Evolutionary conservation across 2,329 filamentous ascomycete genomes (phyloP), one percentile per base, ranked within the genome.

Genomic region (Lomentospora prolificans): DNA sequence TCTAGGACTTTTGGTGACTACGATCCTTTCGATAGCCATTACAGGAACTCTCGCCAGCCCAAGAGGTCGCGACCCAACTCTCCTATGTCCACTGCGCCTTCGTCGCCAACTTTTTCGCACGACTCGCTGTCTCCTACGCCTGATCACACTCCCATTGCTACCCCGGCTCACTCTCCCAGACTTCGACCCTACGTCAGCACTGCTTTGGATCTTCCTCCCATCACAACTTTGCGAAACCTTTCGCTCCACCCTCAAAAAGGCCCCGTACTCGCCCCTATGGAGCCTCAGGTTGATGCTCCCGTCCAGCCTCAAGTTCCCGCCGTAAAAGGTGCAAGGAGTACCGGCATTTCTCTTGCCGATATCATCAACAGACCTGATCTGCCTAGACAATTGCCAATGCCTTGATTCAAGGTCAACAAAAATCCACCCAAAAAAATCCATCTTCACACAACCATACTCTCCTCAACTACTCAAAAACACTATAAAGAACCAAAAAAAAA

Each of bases 61-160:
- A 97, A 97, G 78, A 85, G 90, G 60, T 97, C 92, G 58, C 79
- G 92, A 63, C 92, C 94, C 46, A 94, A 91, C 69, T 96, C 92
- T 33, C 94, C 92, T 55, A 90, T 95, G 72, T 96, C 91, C 7
- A 97, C 92, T 2, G 92, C 92, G 51, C 94, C 94, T 19, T 95
- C 92, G 25, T 97, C 92, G 30, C 92, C 92, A 25, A 96, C 91
- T 3, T 96, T 96, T 70, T 96, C 92, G 2, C 90, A 96, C 72
- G 90, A 96, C 70, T 96, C 92, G 9, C 80, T 92, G 50, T 97
- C 92, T 8, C 94, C 92, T 3, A 99, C 92, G 1, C 94, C 92
- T 9, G 92, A 97, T 66, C 91, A 96, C 75, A 97, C 94, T n/a
- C 92, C 92, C n/a, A 84, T 97, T 56, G 92, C 91, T 27, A 99